Base-by-base conservation (phyloP, 2,329 filamentous ascomycete species). In the Botrytis porri region DNA sequence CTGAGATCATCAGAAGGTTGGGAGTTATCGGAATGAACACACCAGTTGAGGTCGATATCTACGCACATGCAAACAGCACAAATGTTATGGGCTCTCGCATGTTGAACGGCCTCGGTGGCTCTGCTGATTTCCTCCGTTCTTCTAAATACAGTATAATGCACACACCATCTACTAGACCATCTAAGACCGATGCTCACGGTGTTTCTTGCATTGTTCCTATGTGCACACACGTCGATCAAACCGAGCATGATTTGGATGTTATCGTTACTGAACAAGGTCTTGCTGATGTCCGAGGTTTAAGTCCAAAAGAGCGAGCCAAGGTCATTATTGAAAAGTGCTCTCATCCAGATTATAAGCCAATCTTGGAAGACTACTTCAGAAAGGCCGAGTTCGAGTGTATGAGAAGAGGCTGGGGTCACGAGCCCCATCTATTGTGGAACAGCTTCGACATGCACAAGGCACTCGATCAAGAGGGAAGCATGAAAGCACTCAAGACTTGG, bases 21-120 rank as follows among this genome's bases (percentile, higher is more conserved):
- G 94, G 94, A 75, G 90, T 94, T 77, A 97, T 97, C 78, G 94
- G 93, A 81, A 97, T 97, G 94, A 97, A 97, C 87, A 97, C 94
- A 0, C 94, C 94, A 35, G 93, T 97, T 64, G 94, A 97, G 84
- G 94, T 97, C 25, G 94, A 97, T 83, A 97, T 97, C 80, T 97
- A 97, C 84, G 94, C 94, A 3, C 94, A 97, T 84, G 94, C 94
- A 78, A 97, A 97, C 88, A 91, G 88, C 75, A 97, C 94, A 71
- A 95, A 92, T 80, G 94, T 97, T 35, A 94, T 96, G 90, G 94
- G 94, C 76, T 91, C 88, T 75, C 90, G 94, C 73, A 96, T 95
- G 92, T 87, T 96, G 74, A 95, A 95, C 84, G 93, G 93, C 18
- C 89, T 96, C 10, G 93, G 93, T 67, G 93, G 93, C 6, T 92